A percentile compares a stretch with the other conserved stretches of the same genome.
Conservation (phyloP, 768 basidiomycete genomes). For the Lentinula edodes region DNA sequence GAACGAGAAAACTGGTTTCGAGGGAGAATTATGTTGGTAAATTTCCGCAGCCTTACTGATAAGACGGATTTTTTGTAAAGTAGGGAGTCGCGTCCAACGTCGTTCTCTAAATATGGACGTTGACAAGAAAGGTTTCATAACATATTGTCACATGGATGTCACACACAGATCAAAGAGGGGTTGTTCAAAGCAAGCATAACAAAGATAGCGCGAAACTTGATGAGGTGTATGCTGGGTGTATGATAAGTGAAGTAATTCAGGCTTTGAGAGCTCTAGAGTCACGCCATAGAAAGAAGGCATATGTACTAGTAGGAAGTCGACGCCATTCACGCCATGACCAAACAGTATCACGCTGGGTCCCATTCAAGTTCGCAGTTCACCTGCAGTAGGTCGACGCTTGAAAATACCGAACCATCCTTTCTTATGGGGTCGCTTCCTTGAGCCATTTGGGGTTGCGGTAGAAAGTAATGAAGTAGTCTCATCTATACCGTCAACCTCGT, state of each 20-base stretch:
- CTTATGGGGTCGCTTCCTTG: slow-evolving; percentile 14
- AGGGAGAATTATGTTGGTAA: slow-evolving; percentile 9
- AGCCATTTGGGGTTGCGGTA: slow-evolving; percentile 20
- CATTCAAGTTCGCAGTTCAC: neutral
- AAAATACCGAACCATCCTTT: slow-evolving; percentile 50
- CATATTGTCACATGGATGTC: neutral
- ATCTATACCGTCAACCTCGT: slow-evolving; percentile 53
- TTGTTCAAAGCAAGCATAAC: no score
- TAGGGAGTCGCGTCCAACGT: neutral
- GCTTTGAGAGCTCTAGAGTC: no score
- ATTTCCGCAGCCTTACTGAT: slow-evolving; percentile 20
- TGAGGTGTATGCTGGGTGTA: no score
- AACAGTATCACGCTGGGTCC: no score
- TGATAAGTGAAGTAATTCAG: no score
- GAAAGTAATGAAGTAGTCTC: slow-evolving; percentile 24
- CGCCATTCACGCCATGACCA: no score
- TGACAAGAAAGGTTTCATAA: slow-evolving; percentile 21
- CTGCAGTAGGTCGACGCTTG: slow-evolving; percentile 15
- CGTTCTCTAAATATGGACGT: neutral
- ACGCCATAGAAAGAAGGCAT: no score
- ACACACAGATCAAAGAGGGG: neutral
- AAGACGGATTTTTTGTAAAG: slow-evolving; percentile 11
- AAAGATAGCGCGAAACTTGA: no score
- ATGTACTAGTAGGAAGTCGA: no score
- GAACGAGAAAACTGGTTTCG: slow-evolving; percentile 24